Evolutionary conservation across 2,329 filamentous ascomycete species (phyloP).

Genomic region (Ustilaginoidea virens): DNA sequence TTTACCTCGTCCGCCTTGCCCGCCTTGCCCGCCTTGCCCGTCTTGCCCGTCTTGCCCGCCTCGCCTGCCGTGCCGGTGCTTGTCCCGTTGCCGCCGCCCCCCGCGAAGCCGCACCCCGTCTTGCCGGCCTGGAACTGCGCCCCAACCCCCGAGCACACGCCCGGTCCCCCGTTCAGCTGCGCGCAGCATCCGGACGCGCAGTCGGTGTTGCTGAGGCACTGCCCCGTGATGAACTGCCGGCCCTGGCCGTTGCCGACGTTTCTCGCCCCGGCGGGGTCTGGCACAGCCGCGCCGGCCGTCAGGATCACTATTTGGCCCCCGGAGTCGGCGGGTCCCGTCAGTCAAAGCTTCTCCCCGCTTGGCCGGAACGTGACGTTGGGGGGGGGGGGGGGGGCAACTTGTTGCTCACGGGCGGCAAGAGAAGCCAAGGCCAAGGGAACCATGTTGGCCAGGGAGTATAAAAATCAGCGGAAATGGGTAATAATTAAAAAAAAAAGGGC

Average conservation of each 20-base stretch:
- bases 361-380: too few relatives aligned
- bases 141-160: conserved; percentile 15
- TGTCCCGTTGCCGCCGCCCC: background rate
- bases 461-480: too few relatives aligned
- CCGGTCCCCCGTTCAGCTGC: conserved; percentile 9
- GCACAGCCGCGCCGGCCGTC: conserved; percentile 5
- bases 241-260: conserved; percentile 12
- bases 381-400: too few relatives aligned
- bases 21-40: background rate
- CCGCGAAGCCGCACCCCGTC: conserved; percentile 13
- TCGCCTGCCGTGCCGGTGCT: too few relatives aligned
- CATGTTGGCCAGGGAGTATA: conserved; percentile 9
- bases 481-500: too few relatives aligned
- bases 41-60: background rate
- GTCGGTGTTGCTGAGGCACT: conserved; percentile 13
- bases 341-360: too few relatives aligned
- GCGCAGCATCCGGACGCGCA: conserved; percentile 15
- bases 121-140: conserved; percentile 16
- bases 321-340: too few relatives aligned
- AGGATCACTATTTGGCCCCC: too few relatives aligned
- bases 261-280: conserved; percentile 8
- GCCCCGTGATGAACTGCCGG: conserved; percentile 15
- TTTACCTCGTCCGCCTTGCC: too few relatives aligned
- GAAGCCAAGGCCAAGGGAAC: conserved; percentile 12
- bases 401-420: conserved; percentile 13